Evolutionary conservation across 2,329 filamentous ascomycete genomes (phyloP).

Genomic region (Knoxdaviesia capensis): DNA sequence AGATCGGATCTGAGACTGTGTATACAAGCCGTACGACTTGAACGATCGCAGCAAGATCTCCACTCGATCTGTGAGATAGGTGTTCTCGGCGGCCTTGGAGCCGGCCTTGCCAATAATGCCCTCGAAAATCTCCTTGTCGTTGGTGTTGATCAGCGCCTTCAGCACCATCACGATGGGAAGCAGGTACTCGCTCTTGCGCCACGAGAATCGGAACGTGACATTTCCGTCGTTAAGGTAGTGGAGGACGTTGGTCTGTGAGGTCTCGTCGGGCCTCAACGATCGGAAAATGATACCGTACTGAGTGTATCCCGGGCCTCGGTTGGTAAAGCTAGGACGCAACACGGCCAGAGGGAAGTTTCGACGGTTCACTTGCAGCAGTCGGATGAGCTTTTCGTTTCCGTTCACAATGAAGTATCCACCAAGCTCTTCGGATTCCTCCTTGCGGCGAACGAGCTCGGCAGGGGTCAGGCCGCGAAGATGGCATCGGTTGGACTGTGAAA

Average conservation of each 20-base stretch:
- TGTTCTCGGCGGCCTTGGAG: conserved; percentile 64
- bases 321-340: conserved; percentile 71
- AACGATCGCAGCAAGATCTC: conserved; percentile 85
- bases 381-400: conserved; percentile 90
- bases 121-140: conserved; percentile 90
- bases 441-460: conserved; percentile 59
- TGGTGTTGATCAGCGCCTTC: conserved; percentile 88
- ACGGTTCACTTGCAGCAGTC: conserved; percentile 74
- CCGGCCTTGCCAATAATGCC: conserved; percentile 63
- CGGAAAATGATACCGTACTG: conserved; percentile 80
- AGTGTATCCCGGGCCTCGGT: conserved; percentile 72
- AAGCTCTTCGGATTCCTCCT: conserved; percentile 90
- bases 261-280: conserved; percentile 90
- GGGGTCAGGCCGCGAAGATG: conserved; percentile 77
- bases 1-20: conserved; percentile 58
- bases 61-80: conserved; percentile 85
- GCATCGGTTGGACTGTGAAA: conserved; percentile 58
- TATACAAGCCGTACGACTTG: conserved; percentile 75
- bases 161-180: conserved; percentile 91
- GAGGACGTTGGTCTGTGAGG: conserved; percentile 89
- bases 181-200: conserved; percentile 94
- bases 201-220: conserved; percentile 91
- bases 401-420: conserved; percentile 97
- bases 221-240: conserved; percentile 94
- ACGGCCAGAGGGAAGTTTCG: conserved; percentile 94